Evolutionary conservation across 192 early-diverging fungal species (phyloP).

Genomic region (Linnemannia elongata): DNA sequence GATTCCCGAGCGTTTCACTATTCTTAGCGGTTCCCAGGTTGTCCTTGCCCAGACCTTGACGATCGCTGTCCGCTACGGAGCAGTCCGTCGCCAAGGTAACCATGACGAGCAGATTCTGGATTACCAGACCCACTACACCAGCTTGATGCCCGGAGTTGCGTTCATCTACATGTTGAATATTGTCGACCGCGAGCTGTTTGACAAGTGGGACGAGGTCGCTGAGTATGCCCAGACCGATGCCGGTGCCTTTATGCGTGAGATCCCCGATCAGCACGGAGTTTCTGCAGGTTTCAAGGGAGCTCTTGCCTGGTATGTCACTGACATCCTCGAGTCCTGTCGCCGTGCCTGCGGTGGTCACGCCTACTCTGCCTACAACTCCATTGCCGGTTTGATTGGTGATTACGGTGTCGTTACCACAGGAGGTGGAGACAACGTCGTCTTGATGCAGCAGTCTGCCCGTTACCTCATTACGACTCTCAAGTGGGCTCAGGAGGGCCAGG

Average conservation of each 20-base stretch:
- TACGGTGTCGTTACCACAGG: conserved; percentile 76
- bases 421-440: conserved; percentile 58
- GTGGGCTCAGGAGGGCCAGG: conserved; percentile 46
- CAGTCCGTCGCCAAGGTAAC: conserved; percentile 70
- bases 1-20: conserved; percentile 73
- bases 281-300: conserved; percentile 69
- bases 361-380: conserved; percentile 76
- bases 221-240: conserved; percentile 63
- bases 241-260: conserved; percentile 58
- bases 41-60: conserved; percentile 66
- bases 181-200: conserved; percentile 50
- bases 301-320: conserved; percentile 64
- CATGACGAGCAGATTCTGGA: conserved; percentile 77
- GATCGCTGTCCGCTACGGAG: conserved; percentile 73
- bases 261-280: conserved; percentile 70
- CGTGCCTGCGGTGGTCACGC: conserved; percentile 75
- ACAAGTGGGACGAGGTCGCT: conserved; percentile 58
- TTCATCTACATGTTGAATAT: conserved; percentile 64
- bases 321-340: conserved; percentile 65
- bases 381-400: conserved; percentile 69
- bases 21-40: conserved; percentile 57
- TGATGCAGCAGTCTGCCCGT: conserved; percentile 66
- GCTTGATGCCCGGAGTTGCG: conserved; percentile 68
- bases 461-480: conserved; percentile 56
- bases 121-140: conserved; percentile 74